phyloP scores from a whole-genome alignment of 2,329 filamentous ascomycete genomes.

The Colletotrichum sublineola region DNA sequence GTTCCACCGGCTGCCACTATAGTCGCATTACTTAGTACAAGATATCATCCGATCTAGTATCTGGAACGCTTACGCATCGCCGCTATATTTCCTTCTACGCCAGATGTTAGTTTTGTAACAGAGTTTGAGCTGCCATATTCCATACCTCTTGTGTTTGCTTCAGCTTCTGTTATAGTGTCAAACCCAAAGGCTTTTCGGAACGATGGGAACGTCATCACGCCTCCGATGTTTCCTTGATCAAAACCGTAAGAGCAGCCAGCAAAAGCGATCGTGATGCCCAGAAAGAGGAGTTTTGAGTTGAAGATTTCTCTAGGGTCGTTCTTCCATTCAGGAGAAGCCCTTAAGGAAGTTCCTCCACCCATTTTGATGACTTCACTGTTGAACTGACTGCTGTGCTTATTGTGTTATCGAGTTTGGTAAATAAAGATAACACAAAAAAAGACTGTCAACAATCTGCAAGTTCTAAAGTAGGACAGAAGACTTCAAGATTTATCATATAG shows the following conservation, averaged over 20 bases:
- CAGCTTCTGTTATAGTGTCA: constrained; percentile 47
- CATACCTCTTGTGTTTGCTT: constrained; percentile 46
- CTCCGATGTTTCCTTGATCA: constrained; percentile 56
- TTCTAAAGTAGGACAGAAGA: background rate
- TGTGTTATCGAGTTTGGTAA: background rate
- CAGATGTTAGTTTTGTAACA: no score
- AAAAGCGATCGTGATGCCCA: constrained; percentile 52
- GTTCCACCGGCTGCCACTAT: constrained; percentile 53
- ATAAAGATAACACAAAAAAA: background rate
- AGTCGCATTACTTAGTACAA: constrained; percentile 32
- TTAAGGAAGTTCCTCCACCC: constrained; percentile 55
- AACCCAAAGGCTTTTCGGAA: constrained; percentile 54
- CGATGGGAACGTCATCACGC: constrained; percentile 53
- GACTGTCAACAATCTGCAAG: background rate
- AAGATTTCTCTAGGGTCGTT: constrained; percentile 54
- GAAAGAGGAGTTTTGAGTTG: constrained; percentile 51
- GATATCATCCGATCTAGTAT: background rate
- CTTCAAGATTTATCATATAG: constrained; percentile 32
- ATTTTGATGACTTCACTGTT: constrained; percentile 43
- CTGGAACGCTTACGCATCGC: constrained; percentile 47
- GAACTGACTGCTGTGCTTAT: background rate
- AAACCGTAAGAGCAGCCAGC: constrained; percentile 56
- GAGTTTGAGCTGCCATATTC: background rate
- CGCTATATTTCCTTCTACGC: constrained; percentile 49
- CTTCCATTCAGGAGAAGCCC: constrained; percentile 53